Conservation (phyloP, 768 basidiomycete genomes). For the Sarcodon aspratus region DNA sequence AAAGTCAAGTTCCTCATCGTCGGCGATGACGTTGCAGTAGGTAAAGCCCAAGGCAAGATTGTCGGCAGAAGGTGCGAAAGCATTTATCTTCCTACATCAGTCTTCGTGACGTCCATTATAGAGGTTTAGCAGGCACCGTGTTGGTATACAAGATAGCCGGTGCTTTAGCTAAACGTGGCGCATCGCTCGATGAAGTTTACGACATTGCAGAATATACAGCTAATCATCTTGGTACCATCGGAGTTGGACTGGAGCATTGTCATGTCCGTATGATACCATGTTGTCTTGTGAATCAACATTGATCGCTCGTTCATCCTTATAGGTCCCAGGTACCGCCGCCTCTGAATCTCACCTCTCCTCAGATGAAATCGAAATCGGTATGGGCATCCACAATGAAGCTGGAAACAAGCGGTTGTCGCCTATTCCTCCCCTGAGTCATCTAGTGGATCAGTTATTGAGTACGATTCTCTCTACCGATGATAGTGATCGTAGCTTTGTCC, state of each 20-base stretch:
- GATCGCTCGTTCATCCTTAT: background rate
- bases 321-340: slow-evolving; percentile 73
- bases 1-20: slow-evolving; percentile 70
- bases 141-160: slow-evolving; percentile 89
- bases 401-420: slow-evolving; percentile 61
- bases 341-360: slow-evolving; percentile 40
- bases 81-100: background rate
- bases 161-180: slow-evolving; percentile 62
- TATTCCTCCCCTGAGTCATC: slow-evolving; percentile 55
- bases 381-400: slow-evolving; percentile 88
- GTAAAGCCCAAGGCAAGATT: slow-evolving; percentile 66
- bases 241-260: slow-evolving; percentile 82
- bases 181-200: slow-evolving; percentile 57
- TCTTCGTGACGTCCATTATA: slow-evolving; percentile 12
- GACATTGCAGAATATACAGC: slow-evolving; percentile 53
- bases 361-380: slow-evolving; percentile 77
- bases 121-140: slow-evolving; percentile 74
- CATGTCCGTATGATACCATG: slow-evolving; percentile 38
- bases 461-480: slow-evolving; percentile 65
- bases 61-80: slow-evolving; percentile 62
- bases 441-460: slow-evolving; percentile 60
- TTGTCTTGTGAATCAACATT: background rate
- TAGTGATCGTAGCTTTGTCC: slow-evolving; percentile 66
- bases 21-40: slow-evolving; percentile 86
- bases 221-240: slow-evolving; percentile 66